phyloP scores from a whole-genome alignment of 345 rosid genomes.

The Brassica napus region Da-Ae NC_063439.1:19256501-19257000 shows the following conservation, averaged over 20 bases:
- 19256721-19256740: background rate
- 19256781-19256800: too few relatives aligned
- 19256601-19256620: conserved; percentile 96
- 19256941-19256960: conserved; percentile 67
- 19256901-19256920: background rate
- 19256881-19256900: background rate
- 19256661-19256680: background rate
- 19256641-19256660: conserved; percentile 50
- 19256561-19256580: conserved; percentile 97
- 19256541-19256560: conserved; percentile 90
- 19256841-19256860: too few relatives aligned
- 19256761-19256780: too few relatives aligned
- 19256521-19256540: conserved; percentile 94
- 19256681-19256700: background rate
- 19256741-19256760: background rate
- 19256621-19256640: conserved; percentile 87
- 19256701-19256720: background rate
- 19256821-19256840: too few relatives aligned
- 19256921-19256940: conserved; percentile 73
- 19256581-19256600: conserved; percentile 95
- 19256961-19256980: conserved; percentile 89
- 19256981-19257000: conserved; percentile 98
- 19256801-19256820: too few relatives aligned
- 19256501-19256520: conserved; percentile 68
- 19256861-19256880: too few relatives aligned